Base-by-base conservation (phyloP, 225 moss, liverwort and hornwort genomes). In the Climacium dendroides region DNA sequence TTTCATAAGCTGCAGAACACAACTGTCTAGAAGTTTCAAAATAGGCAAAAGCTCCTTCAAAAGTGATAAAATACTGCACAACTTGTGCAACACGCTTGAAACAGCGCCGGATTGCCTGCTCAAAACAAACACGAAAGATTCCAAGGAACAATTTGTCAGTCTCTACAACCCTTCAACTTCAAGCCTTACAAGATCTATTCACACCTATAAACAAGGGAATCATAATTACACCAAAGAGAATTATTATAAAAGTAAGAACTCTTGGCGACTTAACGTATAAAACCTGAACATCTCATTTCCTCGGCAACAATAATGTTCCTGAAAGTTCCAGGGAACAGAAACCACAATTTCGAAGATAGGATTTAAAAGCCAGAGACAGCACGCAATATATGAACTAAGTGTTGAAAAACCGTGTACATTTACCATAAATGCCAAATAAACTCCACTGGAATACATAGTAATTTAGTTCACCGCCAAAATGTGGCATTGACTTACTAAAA, bases 21-120 rank as follows among this genome's bases (percentile, higher is more conserved):
- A 94, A 85, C 96, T 96, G 74, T 98, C 98, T 87, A 93, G 64
- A 86, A 97, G 91, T 84, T 94, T 93, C 89, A 94, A 95, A 89
- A 98, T 93, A 28, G 92, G 88, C 50, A 98, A 92, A 83, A 98
- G 94, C 85, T 98, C 98, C 90, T 95, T 98, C 71, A 98, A 89
- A 67, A 98, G 89, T 35, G 93, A 93, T 64, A 98, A 88, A 89
- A 98, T 95, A 88, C 95, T 97, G 94, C 98, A 98, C 52, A 98
- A 93, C 89, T 97, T 98, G 91, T 97, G 96, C 61, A 96, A 91
- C 74, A 98, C 95, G 89, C 88, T 92, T 45, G 95, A 94, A 64
- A 95, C 93, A 83, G 93, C 88, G 52, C 93, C 92, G 37, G 96
- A 90, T 87, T 93, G 90, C 90, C 97, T 95, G 93, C 62, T 85